Conservation (phyloP, 768 basidiomycete genomes). For the Tephrocybe sp. region DNA sequence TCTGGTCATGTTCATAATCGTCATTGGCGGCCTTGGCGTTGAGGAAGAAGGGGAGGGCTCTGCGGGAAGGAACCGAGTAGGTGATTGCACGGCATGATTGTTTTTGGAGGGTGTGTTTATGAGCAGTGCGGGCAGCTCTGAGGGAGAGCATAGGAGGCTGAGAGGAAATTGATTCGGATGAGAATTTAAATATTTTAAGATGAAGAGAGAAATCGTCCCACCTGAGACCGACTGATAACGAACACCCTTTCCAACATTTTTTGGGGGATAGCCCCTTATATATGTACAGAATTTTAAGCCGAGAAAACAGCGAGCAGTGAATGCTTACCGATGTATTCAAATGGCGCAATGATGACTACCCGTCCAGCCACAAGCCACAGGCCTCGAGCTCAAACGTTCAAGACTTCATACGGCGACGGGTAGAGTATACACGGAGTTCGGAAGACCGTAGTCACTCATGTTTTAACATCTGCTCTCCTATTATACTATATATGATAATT, state of each 20-base stretch:
- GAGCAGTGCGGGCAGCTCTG: constrained; percentile 4
- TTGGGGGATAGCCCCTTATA: constrained; percentile 11
- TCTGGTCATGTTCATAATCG: constrained; percentile 33
- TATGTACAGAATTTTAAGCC: constrained; percentile 7
- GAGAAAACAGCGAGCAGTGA: constrained; percentile 1
- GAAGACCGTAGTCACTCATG: not conserved
- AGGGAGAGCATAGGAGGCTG: constrained; percentile 15
- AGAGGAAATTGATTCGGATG: not conserved
- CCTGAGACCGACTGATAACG: constrained; percentile 12
- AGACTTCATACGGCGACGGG: not conserved
- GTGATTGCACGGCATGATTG: constrained; percentile 23
- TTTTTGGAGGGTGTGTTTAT: constrained; percentile 3
- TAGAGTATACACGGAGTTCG: constrained; percentile 6
- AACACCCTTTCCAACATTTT: constrained; percentile 6
- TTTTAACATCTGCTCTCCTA: too few species aligned
- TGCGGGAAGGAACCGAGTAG: constrained; percentile 29
- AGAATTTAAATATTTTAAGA: not conserved
- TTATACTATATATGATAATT: constrained; percentile 2
- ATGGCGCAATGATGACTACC: not conserved
- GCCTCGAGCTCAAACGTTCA: too few species aligned
- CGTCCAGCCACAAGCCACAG: not conserved
- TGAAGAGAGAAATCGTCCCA: constrained; percentile 7
- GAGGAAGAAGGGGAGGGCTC: constrained; percentile 52
- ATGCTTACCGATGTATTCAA: not conserved
- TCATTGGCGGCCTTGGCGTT: constrained; percentile 38